Evolutionary conservation across 352 stramenopile genomes (phyloP).

Genomic region (Phytophthora chlamydospora): DNA sequence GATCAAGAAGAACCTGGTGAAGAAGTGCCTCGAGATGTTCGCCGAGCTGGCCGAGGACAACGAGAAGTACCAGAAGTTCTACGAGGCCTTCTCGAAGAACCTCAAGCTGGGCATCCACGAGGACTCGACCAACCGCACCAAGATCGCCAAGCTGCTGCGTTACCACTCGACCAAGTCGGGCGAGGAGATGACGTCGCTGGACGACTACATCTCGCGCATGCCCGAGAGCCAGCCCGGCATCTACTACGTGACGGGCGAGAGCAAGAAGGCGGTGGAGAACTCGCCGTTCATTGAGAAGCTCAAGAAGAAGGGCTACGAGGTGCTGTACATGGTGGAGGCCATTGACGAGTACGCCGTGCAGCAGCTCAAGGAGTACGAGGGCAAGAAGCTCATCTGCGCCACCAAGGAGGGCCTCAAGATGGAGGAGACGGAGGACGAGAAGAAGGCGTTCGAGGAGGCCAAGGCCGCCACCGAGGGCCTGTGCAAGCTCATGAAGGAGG

Average conservation of each 20-base stretch:
- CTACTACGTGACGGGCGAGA: conserved; percentile 99
- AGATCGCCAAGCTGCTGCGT: conserved; percentile 99
- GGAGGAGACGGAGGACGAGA: conserved; percentile 96
- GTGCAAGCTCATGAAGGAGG: conserved; percentile 99
- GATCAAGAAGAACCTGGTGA: conserved; percentile 99
- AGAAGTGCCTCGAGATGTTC: conserved; percentile 99
- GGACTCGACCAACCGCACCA: conserved; percentile 98
- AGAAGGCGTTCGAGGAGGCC: conserved; percentile 99
- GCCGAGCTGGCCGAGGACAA: conserved; percentile 98
- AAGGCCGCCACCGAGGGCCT: conserved; percentile 97
- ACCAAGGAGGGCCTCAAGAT: conserved; percentile 98
- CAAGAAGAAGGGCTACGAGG: conserved; percentile 99
- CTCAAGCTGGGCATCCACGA: conserved; percentile 99
- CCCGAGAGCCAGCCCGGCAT: conserved; percentile 98
- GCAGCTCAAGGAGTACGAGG: conserved; percentile 99
- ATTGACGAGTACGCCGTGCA: conserved; percentile 99
- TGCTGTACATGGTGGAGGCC: conserved; percentile 99
- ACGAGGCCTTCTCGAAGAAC: conserved; percentile 99
- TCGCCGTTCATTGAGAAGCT: conserved; percentile 99
- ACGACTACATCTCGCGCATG: conserved; percentile 98
- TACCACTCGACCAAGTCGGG: conserved; percentile 99
- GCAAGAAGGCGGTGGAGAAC: conserved; percentile 98
- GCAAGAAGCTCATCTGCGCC: conserved; percentile 99
- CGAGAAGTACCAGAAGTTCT: conserved; percentile 99
- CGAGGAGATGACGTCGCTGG: conserved; percentile 96